Conservation (phyloP, 1,284 basidiomycete species). For the Tranzscheliella williamsii region DNA sequence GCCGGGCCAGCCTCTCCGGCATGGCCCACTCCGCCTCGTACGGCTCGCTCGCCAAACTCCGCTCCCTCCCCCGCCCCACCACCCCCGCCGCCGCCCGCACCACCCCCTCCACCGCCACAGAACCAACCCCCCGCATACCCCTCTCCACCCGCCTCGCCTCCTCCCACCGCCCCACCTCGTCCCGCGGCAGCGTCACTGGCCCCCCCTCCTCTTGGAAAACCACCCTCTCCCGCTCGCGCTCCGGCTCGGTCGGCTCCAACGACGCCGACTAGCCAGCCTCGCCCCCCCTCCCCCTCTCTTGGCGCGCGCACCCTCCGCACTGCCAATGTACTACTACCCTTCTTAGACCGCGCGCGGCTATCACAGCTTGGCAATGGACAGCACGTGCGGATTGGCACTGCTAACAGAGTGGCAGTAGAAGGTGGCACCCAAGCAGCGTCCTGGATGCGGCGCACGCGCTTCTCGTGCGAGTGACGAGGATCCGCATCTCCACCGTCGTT, state of each 20-base stretch:
- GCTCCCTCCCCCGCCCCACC: slow-evolving; percentile 8
- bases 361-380: no score
- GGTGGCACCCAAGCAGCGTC: no score
- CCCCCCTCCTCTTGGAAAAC: slow-evolving; percentile 35
- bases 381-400: no score
- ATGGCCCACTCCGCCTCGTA: slow-evolving; percentile 11
- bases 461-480: no score
- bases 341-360: no score
- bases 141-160: slow-evolving; percentile 16
- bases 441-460: no score
- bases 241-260: neutral
- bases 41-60: slow-evolving; percentile 25
- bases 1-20: slow-evolving; percentile 19
- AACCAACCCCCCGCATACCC: slow-evolving; percentile 3
- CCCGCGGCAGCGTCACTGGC: slow-evolving; percentile 18
- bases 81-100: slow-evolving; percentile 7
- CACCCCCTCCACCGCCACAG: neutral
- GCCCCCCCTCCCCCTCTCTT: no score
- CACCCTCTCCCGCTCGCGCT: neutral
- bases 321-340: no score
- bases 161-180: slow-evolving; percentile 8
- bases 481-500: no score
- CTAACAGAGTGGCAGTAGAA: no score
- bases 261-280: neutral
- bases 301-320: no score